Evolutionary conservation across 371 early-diverging fungal genomes (phyloP), one percentile per base, ranked within the genome.

Genomic region (Mucor mucedo): DNA sequence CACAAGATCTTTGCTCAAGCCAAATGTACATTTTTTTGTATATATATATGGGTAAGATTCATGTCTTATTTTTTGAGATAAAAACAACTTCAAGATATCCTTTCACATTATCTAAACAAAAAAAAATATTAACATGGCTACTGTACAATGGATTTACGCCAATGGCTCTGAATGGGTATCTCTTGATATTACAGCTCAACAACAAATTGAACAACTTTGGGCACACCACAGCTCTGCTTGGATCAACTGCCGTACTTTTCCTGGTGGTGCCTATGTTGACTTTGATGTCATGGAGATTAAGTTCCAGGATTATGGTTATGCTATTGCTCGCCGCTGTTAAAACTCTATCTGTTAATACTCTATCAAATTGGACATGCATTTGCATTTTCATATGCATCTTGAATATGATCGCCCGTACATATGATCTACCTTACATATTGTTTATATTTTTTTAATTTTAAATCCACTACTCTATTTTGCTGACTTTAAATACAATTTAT

Each of bases 61-160:
- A 35, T 35, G 35, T 35, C 11, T 42, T 11, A 9, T 42, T 13
- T 42, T 42, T n/a, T 13, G 11, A 9, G 11, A 14, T 14, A 14
- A 8, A 5, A 21, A 21, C 35, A 47, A 8, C 8, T 21, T 47
- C 8, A 21, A n/a, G 14, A 13, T 42, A 4, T 13, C 11, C 42
- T 42, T 42, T 42, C n/a, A 6, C 4, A 6, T 35, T 35, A 21
- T 21, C 21, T 21, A 21, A 21, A 21, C 21, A 21, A 21, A 21
- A 6, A 6, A 39, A 6, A 6, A 11, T 42, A 11, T 27, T 35
- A 54, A 16, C 32, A 66, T 66, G 66, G 44, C 38, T 50, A 29
- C 40, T 11, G n/a, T 50, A 35, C 61, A 66, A 66, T 66, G 66
- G 66, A 55, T 60, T 56, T 66, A 60, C 32, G 66, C 66, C 38